Evolutionary conservation across 306 rosid species (phyloP).

Genomic region (Lotus japonicus): DNA sequence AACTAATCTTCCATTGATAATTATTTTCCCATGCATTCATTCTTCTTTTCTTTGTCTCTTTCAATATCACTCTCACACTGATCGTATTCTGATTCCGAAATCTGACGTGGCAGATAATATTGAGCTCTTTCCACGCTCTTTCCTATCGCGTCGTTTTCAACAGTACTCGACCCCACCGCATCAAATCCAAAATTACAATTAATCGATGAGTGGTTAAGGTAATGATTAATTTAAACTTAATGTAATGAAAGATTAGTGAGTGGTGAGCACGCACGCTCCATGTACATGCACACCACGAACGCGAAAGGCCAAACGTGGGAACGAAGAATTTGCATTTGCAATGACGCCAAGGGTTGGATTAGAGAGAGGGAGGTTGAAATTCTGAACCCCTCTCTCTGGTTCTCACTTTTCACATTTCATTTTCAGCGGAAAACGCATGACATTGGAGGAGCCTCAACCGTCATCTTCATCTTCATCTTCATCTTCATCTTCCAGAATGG

Average conservation of each 20-base stretch:
- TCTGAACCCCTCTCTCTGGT: background rate
- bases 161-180: background rate
- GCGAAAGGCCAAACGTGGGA: background rate
- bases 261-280: conserved; percentile 25
- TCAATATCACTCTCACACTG: too few species aligned
- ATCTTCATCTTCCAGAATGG: conserved; percentile 28
- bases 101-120: background rate
- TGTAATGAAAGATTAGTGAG: background rate
- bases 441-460: background rate
- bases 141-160: background rate
- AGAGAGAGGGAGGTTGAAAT: background rate
- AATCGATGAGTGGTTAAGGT: too few species aligned
- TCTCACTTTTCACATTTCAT: background rate
- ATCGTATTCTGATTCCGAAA: background rate
- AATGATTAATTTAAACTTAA: too few species aligned
- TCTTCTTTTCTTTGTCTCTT: too few species aligned
- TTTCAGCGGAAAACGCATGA: background rate
- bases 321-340: background rate
- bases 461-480: conserved; percentile 11
- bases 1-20: too few species aligned
- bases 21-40: too few species aligned
- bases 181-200: background rate
- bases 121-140: conserved; percentile 23
- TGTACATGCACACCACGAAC: background rate
- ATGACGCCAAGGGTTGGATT: too few species aligned